phyloP scores from a whole-genome alignment of 345 rosid genomes.

The Citrus inodora region DNA sequence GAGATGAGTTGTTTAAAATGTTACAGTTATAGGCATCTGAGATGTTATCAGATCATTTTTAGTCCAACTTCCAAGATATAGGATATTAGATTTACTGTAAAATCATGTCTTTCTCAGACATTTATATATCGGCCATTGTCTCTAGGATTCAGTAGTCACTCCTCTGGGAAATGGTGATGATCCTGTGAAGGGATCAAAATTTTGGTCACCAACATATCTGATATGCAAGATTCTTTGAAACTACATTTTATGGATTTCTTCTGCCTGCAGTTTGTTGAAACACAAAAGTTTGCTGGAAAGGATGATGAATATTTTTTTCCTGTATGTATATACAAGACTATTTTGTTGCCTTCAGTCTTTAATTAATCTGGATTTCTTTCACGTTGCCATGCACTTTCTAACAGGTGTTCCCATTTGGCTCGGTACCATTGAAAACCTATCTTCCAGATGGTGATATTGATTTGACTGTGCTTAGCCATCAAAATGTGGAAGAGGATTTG shows the following conservation, averaged over 20 bases:
- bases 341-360: background rate
- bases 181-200: background rate
- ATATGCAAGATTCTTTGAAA: background rate
- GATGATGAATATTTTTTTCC: constrained; percentile 7
- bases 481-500: constrained; percentile 52
- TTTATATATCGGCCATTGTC: background rate
- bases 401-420: constrained; percentile 76
- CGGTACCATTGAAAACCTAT: constrained; percentile 79
- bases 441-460: constrained; percentile 97
- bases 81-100: background rate
- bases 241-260: background rate
- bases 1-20: background rate
- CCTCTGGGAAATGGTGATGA: background rate
- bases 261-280: background rate
- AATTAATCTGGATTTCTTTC: constrained; percentile 2
- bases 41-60: background rate
- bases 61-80: background rate
- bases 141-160: background rate
- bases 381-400: constrained; percentile 3
- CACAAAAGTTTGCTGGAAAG: background rate
- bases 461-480: constrained; percentile 62
- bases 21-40: background rate
- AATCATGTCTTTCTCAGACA: background rate
- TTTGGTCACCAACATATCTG: background rate
- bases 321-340: background rate